Evolutionary conservation across 2,329 filamentous ascomycete species (phyloP), one percentile per base, ranked within the genome.

Genomic region (Remersonia thermophila): DNA sequence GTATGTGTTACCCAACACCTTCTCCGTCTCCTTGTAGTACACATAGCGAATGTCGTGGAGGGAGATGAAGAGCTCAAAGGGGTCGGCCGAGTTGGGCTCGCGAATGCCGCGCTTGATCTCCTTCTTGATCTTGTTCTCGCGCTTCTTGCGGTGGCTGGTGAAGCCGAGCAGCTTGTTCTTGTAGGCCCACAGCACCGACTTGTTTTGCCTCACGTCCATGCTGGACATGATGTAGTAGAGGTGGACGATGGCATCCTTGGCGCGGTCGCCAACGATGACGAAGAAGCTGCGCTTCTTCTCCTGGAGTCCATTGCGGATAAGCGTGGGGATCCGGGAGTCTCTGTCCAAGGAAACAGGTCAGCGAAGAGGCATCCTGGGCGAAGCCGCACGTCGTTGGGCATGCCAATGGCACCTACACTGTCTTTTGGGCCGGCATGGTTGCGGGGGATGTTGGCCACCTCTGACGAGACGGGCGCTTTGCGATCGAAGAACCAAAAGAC

Each of bases 11-110:
- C 91, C 91, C 38, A 96, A 63, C 54, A 98, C 95, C 69, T 95
- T 96, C 54, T 98, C 91, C 18, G 91, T 96, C 65, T 98, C 91
- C 63, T 98, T 98, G 69, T 98, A 98, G 70, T 94, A 98, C 39
- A 91, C 85, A 72, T 98, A 98, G 59, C 91, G 83, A 57, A 98
- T 94, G 60, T 95, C 86, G 65, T 96, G 83, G 39, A 94, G 77
- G 40, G 86, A 91, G 51, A 96, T 81, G 62, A 96, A 98, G 37
- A 96, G 74, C 63, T 98, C 91, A 65, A 98, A 98, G 0, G 91
- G 83, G 56, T 98, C 91, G 56, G 93, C 85, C 37, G 77, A 73
- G 59, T 98, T 94, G 44, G 83, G 76, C 60, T 98, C 91, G 54
- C 93, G 77, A 47, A 87, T 85, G 30, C 91, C 91, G 51, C 86